Evolutionary conservation across 345 rosid species (phyloP).

Genomic region (Camelina hispida): DNA sequence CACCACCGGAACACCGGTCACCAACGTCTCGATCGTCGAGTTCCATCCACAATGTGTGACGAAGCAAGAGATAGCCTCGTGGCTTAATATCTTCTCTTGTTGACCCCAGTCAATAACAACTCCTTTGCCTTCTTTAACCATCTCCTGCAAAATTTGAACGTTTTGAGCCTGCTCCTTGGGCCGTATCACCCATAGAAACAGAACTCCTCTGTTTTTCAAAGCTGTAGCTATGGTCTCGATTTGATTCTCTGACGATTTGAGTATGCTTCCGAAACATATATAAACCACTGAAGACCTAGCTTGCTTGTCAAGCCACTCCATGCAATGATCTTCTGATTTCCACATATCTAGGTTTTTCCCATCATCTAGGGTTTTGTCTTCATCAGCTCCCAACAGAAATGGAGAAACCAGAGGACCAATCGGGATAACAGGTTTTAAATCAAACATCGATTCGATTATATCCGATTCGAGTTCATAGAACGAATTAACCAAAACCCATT

Average conservation of each 20-base stretch:
- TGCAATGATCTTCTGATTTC: constrained; percentile 49
- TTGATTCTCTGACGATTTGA: constrained; percentile 35
- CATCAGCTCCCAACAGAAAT: constrained; percentile 42
- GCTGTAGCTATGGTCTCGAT: constrained; percentile 51
- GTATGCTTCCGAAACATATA: constrained; percentile 64
- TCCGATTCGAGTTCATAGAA: constrained; percentile 57
- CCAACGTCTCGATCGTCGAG: constrained; percentile 52
- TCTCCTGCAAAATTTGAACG: constrained; percentile 38
- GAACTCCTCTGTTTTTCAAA: constrained; percentile 39
- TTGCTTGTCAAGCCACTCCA: constrained; percentile 61
- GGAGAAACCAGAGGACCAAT: constrained; percentile 69
- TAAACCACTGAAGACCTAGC: constrained; percentile 55
- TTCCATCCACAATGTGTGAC: constrained; percentile 69
- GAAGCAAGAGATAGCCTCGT: constrained; percentile 54
- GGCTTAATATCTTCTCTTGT: constrained; percentile 56
- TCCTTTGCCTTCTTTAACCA: constrained; percentile 45
- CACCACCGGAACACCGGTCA: constrained; percentile 54
- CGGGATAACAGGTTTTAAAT: constrained; percentile 40
- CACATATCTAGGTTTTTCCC: constrained; percentile 45
- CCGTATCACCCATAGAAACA: constrained; percentile 64
- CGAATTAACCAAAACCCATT: constrained; percentile 60
- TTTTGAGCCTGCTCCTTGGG: constrained; percentile 18
- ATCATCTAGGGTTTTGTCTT: background rate
- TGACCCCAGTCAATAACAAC: constrained; percentile 56
- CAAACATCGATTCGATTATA: constrained; percentile 42